Evolutionary conservation across 2,329 filamentous ascomycete species (phyloP).

Genomic region (Microcyclospora pomicola): DNA sequence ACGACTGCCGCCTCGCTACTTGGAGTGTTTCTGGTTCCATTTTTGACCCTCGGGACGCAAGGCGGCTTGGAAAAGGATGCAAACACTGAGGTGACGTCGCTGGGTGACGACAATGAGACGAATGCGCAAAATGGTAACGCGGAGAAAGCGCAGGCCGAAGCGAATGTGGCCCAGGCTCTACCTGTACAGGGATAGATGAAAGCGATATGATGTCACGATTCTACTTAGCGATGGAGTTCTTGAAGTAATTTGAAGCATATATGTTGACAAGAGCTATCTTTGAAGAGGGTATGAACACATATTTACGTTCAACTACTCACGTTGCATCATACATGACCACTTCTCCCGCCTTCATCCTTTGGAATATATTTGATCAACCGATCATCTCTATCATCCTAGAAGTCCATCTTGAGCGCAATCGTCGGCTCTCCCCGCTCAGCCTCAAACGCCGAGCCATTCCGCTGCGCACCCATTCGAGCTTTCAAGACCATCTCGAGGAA

Average conservation of each 20-base stretch:
- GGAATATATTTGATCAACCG: no score
- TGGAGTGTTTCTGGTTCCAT: slow-evolving; percentile 36
- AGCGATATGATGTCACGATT: no score
- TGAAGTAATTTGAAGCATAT: no score
- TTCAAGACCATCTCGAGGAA: slow-evolving; percentile 56
- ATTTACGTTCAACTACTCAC: no score
- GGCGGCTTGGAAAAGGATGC: slow-evolving; percentile 23
- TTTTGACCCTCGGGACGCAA: slow-evolving; percentile 41
- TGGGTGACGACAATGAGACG: not conserved
- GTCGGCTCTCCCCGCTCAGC: slow-evolving; percentile 43
- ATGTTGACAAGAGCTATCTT: no score
- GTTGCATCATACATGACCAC: no score
- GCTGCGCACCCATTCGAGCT: slow-evolving; percentile 30
- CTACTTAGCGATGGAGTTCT: no score
- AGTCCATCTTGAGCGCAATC: slow-evolving; percentile 92
- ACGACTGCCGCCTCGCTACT: slow-evolving; percentile 31
- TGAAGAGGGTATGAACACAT: no score
- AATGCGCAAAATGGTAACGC: not conserved
- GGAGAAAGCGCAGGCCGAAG: slow-evolving; percentile 3
- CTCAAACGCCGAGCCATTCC: slow-evolving; percentile 29
- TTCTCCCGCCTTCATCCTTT: no score
- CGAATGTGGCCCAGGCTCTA: slow-evolving; percentile 2
- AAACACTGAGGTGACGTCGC: no score
- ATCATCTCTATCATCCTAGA: no score
- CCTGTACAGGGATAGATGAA: not conserved